Evolutionary conservation across 2,329 filamentous ascomycete species (phyloP).

Genomic region (Elsinoe batatas): DNA sequence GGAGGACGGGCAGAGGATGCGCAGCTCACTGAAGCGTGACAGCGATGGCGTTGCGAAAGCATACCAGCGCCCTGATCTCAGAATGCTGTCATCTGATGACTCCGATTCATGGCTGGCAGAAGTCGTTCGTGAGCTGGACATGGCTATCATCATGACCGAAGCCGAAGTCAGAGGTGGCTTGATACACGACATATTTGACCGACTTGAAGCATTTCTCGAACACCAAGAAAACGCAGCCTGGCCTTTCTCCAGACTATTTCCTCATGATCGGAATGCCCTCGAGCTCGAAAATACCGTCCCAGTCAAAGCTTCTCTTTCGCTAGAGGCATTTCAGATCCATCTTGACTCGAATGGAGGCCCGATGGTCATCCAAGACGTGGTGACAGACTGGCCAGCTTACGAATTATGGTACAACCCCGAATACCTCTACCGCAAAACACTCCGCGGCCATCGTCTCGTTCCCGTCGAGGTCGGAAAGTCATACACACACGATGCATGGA

Average conservation of each 20-base stretch:
- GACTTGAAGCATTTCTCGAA: conserved; percentile 31
- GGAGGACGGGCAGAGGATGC: background rate
- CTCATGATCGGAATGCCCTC: background rate
- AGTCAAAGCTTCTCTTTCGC: conserved; percentile 14
- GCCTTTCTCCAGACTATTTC: background rate
- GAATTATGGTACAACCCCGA: conserved; percentile 61
- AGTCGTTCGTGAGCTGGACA: conserved; percentile 60
- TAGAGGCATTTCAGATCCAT: conserved; percentile 24
- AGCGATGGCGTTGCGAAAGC: conserved; percentile 14
- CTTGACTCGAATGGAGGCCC: conserved; percentile 35
- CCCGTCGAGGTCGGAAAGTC: conserved; percentile 73
- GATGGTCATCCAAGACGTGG: conserved; percentile 57
- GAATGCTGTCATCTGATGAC: background rate
- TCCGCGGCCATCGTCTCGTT: conserved; percentile 68
- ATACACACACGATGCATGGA: conserved; percentile 80
- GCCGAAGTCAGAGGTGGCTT: conserved; percentile 46
- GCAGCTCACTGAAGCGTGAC: conserved; percentile 19
- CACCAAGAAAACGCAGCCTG: background rate
- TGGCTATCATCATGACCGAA: conserved; percentile 65
- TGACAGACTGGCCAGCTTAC: conserved; percentile 66
- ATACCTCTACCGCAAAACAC: conserved; percentile 66
- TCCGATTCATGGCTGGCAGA: conserved; percentile 39
- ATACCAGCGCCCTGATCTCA: background rate
- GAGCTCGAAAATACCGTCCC: conserved; percentile 1
- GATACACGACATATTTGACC: conserved; percentile 41